phyloP scores from a whole-genome alignment of 768 basidiomycete genomes.

The Gloeostereum incarnatum region DNA sequence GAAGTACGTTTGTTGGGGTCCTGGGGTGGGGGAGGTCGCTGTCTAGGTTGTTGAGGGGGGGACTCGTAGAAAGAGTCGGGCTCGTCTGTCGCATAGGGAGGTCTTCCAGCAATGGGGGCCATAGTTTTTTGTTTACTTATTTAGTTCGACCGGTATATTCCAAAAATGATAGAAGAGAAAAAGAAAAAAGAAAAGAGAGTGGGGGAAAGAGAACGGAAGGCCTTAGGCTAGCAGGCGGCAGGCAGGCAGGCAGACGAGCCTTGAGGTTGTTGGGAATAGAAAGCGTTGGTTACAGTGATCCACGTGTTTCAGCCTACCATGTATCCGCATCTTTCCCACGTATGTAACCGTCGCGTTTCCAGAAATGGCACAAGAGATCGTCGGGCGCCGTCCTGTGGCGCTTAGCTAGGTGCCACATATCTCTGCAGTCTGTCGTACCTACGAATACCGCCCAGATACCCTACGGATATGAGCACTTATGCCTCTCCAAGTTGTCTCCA shows the following conservation, averaged over 20 bases:
- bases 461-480: too few species aligned
- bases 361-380: too few species aligned
- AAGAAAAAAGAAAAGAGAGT: constrained; percentile 11
- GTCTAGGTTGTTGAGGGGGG: constrained; percentile 28
- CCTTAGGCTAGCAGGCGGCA: constrained; percentile 17
- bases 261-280: too few species aligned
- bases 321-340: too few species aligned
- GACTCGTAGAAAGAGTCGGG: constrained; percentile 52
- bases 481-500: too few species aligned
- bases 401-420: too few species aligned
- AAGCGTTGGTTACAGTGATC: too few species aligned
- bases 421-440: too few species aligned
- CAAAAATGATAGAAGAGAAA: constrained; percentile 15
- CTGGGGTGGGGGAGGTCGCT: constrained; percentile 34
- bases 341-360: too few species aligned
- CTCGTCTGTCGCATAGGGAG: constrained; percentile 63
- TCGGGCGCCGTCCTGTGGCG: too few species aligned
- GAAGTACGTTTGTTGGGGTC: constrained; percentile 51
- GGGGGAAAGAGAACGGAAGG: constrained; percentile 20
- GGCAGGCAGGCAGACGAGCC: constrained; percentile 11
- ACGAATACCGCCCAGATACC: too few species aligned
- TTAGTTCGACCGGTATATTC: constrained; percentile 6
- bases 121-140: constrained; percentile 10
- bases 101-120: constrained; percentile 49
- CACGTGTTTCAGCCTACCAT: too few species aligned